A percentile compares a stretch with the other conserved stretches of the same genome.
Evolutionary conservation across 1,139 yeast genomes (phyloP).

Genomic region (Petasospora rhodanensis): DNA sequence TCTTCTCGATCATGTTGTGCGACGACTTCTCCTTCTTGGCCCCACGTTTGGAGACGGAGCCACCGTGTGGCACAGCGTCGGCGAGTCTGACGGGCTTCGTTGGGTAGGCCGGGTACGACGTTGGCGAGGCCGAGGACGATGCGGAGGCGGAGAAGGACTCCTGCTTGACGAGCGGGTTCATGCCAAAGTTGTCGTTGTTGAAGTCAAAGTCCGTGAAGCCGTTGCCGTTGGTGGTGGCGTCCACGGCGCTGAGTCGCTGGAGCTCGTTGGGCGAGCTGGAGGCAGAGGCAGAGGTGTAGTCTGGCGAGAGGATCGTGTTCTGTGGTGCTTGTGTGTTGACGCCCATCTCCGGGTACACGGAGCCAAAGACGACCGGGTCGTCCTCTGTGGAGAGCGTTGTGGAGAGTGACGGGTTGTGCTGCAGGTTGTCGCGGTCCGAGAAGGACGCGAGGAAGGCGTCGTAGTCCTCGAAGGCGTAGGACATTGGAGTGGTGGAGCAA

Average conservation of each 20-base stretch:
- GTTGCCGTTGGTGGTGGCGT: too few relatives aligned
- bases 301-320: slow-evolving; percentile 19
- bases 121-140: slow-evolving; percentile 11
- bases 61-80: slow-evolving; percentile 22
- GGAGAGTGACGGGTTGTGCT: slow-evolving; percentile 20
- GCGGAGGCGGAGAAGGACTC: slow-evolving; percentile 16
- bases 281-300: slow-evolving; percentile 17
- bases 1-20: slow-evolving; percentile 73
- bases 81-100: slow-evolving; percentile 15
- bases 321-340: too few relatives aligned
- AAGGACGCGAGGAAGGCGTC: slow-evolving; percentile 28
- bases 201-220: slow-evolving; percentile 11
- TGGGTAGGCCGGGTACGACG: not conserved
- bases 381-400: slow-evolving; percentile 11
- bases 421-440: slow-evolving; percentile 12
- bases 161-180: slow-evolving; percentile 10
- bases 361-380: too few relatives aligned
- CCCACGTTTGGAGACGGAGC: slow-evolving; percentile 20
- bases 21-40: slow-evolving; percentile 51
- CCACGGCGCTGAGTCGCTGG: too few relatives aligned
- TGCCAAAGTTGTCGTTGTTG: slow-evolving; percentile 5
- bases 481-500: slow-evolving; percentile 10
- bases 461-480: slow-evolving; percentile 28
- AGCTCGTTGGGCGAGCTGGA: slow-evolving; percentile 20
- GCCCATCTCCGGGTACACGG: too few relatives aligned